phyloP scores from a whole-genome alignment of 73 alveolate genomes.

The Durusdinium trenchii region DNA sequence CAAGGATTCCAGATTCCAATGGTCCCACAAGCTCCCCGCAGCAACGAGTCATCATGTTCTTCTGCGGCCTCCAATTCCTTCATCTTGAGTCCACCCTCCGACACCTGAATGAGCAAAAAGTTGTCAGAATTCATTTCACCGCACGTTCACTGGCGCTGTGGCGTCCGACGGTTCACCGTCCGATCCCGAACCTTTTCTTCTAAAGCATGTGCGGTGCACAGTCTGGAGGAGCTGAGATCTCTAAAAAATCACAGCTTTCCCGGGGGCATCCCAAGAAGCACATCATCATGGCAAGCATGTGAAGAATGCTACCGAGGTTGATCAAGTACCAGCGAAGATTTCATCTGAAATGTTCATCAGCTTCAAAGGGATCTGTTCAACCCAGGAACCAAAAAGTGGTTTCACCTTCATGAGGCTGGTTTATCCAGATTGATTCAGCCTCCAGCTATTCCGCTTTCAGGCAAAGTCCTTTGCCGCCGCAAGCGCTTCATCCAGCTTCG shows the following conservation, averaged over 20 bases:
- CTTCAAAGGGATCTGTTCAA: conserved; percentile 48
- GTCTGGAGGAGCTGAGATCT: conserved; percentile 45
- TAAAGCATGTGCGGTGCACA: conserved; percentile 55
- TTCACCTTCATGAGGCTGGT: conserved; percentile 30
- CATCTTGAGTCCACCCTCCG: conserved; percentile 65
- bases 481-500: conserved; percentile 68
- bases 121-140: background rate
- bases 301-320: background rate
- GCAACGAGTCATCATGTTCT: background rate
- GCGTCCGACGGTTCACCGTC: background rate
- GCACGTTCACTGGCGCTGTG: background rate
- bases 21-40: background rate
- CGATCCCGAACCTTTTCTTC: background rate
- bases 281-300: background rate
- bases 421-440: background rate
- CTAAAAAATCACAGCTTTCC: background rate
- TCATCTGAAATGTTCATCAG: background rate
- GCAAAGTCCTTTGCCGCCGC: conserved; percentile 62
- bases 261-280: conserved; percentile 46
- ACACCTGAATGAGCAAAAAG: background rate
- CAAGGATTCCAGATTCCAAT: too few relatives aligned
- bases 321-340: background rate
- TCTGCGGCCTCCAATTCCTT: conserved; percentile 14
- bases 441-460: background rate
- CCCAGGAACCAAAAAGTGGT: conserved; percentile 21